Evolutionary conservation across 257 asterid genomes (phyloP).

Genomic region (Solanum habrochaites): DNA sequence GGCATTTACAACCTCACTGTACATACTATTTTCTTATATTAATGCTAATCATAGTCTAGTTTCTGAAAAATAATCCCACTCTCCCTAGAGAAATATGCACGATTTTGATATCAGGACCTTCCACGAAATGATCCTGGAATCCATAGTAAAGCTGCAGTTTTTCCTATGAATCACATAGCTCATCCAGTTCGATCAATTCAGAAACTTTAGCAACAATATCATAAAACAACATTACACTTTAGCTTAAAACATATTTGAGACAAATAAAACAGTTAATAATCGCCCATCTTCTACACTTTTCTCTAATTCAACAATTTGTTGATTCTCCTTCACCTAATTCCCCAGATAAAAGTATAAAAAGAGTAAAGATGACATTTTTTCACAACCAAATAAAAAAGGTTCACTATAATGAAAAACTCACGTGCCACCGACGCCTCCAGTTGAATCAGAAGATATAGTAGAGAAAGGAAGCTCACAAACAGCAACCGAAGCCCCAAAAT

Average conservation of each 20-base stretch:
- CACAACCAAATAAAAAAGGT: neutral
- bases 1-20: neutral
- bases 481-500: slow-evolving; percentile 85
- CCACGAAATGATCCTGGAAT: neutral
- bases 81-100: neutral
- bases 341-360: neutral
- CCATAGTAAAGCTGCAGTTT: neutral
- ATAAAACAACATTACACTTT: neutral
- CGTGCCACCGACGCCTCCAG: slow-evolving; percentile 99
- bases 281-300: neutral
- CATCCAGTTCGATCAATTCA: neutral
- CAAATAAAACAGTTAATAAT: neutral
- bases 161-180: neutral
- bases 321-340: neutral
- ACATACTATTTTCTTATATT: neutral
- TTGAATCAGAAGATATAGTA: slow-evolving; percentile 74
- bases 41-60: neutral
- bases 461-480: slow-evolving; percentile 90
- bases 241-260: neutral
- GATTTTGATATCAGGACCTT: neutral
- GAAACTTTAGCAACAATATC: neutral
- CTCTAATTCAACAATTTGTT: neutral
- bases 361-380: neutral
- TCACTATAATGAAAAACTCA: slow-evolving; percentile 12
- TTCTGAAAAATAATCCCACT: neutral